phyloP scores from a whole-genome alignment of 192 early-diverging fungal species.

The Podila clonocystis region DNA sequence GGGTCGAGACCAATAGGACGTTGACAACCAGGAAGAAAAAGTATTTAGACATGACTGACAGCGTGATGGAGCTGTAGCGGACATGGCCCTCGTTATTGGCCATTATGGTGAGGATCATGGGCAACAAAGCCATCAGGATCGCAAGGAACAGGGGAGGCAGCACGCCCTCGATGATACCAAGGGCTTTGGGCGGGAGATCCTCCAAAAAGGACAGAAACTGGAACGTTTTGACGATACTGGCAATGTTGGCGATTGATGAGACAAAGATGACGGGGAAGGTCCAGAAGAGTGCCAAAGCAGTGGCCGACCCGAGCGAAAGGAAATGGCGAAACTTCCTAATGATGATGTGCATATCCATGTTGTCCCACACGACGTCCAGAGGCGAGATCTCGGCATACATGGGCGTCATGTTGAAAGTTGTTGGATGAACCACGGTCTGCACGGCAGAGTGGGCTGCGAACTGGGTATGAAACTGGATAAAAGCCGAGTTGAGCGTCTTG shows the following conservation, averaged over 20 bases:
- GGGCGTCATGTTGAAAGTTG: slow-evolving; percentile 71
- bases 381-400: slow-evolving; percentile 72
- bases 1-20: slow-evolving; percentile 81
- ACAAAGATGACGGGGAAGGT: slow-evolving; percentile 63
- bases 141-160: slow-evolving; percentile 77
- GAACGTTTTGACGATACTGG: slow-evolving; percentile 52
- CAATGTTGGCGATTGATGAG: slow-evolving; percentile 62
- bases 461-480: slow-evolving; percentile 83
- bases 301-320: slow-evolving; percentile 57
- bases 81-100: slow-evolving; percentile 45
- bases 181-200: not conserved
- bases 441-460: slow-evolving; percentile 84
- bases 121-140: slow-evolving; percentile 74
- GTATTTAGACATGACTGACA: slow-evolving; percentile 73
- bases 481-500: slow-evolving; percentile 69
- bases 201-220: slow-evolving; percentile 50
- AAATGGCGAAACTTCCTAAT: slow-evolving; percentile 64
- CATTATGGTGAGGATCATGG: slow-evolving; percentile 68
- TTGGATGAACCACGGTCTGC: slow-evolving; percentile 68
- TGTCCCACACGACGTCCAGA: slow-evolving; percentile 85
- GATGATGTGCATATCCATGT: slow-evolving; percentile 66
- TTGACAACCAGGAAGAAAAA: slow-evolving; percentile 86
- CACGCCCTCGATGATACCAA: slow-evolving; percentile 76
- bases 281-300: slow-evolving; percentile 79
- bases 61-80: slow-evolving; percentile 65